Conservation (phyloP, 1,139 yeast species). For the Starmera stellimalicola region DNA sequence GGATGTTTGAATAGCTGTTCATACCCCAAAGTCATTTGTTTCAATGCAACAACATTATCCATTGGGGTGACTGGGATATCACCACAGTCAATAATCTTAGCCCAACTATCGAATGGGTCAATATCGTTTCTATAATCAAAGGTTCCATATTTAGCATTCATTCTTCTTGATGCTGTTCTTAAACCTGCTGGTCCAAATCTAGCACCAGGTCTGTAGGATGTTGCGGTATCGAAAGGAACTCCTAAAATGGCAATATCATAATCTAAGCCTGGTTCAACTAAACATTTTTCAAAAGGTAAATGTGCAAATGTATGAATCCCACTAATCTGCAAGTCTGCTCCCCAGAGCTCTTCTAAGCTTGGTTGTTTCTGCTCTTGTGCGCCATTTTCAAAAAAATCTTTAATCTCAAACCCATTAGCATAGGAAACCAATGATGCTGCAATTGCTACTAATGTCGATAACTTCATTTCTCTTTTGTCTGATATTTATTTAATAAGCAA, state of each 20-base stretch:
- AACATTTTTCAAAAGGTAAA: slow-evolving; percentile 9
- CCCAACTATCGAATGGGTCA: slow-evolving; percentile 64
- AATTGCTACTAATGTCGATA: no score
- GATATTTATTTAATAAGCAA: no score
- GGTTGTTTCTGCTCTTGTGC: no score
- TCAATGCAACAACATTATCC: slow-evolving; percentile 60
- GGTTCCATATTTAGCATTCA: neutral
- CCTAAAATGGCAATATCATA: slow-evolving; percentile 30
- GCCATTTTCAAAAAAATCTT: no score
- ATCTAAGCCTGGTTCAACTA: neutral
- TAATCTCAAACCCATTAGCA: no score
- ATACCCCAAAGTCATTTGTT: slow-evolving; percentile 64
- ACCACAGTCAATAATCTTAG: slow-evolving; percentile 65
- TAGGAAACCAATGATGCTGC: no score
- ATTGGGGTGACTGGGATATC: slow-evolving; percentile 74
- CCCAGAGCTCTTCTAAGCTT: neutral
- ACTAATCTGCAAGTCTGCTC: neutral
- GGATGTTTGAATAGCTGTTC: slow-evolving; percentile 30
- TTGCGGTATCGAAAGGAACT: slow-evolving; percentile 49
- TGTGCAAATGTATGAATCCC: slow-evolving; percentile 5
- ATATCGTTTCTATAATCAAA: slow-evolving; percentile 18
- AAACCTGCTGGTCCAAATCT: slow-evolving; percentile 50
- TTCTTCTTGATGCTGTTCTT: slow-evolving; percentile 37
- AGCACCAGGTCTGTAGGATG: slow-evolving; percentile 46
- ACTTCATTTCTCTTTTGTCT: no score